phyloP scores from a whole-genome alignment of 768 basidiomycete genomes.

The Phanerochaete sordida region DNA sequence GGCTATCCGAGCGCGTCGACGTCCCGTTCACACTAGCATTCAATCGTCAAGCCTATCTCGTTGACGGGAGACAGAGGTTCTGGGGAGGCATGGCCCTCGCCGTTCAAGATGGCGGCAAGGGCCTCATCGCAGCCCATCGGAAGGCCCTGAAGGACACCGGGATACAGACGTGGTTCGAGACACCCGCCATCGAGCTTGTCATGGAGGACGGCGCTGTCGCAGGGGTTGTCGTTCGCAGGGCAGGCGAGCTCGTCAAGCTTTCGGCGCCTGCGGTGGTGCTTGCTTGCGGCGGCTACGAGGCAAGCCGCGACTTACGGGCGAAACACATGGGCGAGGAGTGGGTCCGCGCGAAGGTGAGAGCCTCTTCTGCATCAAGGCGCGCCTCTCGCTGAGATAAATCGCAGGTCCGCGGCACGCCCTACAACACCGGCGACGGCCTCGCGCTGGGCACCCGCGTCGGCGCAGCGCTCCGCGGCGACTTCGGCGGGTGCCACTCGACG shows the following conservation, averaged over 20 bases:
- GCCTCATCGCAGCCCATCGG: conserved; percentile 56
- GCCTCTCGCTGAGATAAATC: background rate
- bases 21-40: conserved; percentile 58
- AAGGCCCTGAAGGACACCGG: conserved; percentile 45
- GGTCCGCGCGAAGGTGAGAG: conserved; percentile 49
- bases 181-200: conserved; percentile 39
- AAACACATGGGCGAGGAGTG: conserved; percentile 58
- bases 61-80: conserved; percentile 58
- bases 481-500: conserved; percentile 67
- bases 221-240: conserved; percentile 43
- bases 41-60: conserved; percentile 65
- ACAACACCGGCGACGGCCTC: conserved; percentile 68
- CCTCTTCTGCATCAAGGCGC: background rate
- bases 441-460: conserved; percentile 46
- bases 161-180: conserved; percentile 56
- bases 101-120: conserved; percentile 65
- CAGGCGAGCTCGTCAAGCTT: conserved; percentile 35
- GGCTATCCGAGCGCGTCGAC: conserved; percentile 49
- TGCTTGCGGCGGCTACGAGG: conserved; percentile 67
- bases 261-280: conserved; percentile 47
- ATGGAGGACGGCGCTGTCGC: conserved; percentile 35
- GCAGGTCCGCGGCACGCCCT: conserved; percentile 68
- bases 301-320: conserved; percentile 46
- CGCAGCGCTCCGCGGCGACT: conserved; percentile 60
- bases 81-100: conserved; percentile 69